A percentile compares a stretch with the other conserved stretches of the same genome.
phyloP scores from a whole-genome alignment of 2,329 filamentous ascomycete genomes.

The Bertia moriformis region DNA sequence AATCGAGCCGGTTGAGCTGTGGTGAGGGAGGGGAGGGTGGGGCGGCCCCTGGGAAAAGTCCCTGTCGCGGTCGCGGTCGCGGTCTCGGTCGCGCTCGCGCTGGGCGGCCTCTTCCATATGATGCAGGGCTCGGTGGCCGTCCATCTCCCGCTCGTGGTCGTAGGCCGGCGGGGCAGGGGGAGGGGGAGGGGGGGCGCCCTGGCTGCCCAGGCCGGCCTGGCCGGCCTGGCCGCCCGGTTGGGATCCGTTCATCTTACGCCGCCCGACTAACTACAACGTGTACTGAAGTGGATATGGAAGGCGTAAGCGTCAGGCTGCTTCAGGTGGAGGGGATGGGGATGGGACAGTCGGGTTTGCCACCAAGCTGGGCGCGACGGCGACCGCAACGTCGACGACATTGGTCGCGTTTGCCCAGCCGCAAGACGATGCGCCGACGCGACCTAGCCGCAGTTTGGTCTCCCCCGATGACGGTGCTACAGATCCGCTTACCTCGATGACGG shows the following conservation, averaged over 20 bases:
- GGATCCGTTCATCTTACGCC: not conserved
- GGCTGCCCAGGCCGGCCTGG: too few species aligned
- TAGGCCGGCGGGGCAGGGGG: not conserved
- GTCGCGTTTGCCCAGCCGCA: not conserved
- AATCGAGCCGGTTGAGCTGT: slow-evolving; percentile 76
- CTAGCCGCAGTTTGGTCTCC: not conserved
- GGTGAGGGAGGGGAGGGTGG: slow-evolving; percentile 54
- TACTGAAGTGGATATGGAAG: not conserved
- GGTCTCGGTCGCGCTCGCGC: slow-evolving; percentile 51
- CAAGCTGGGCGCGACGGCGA: not conserved
- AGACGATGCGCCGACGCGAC: not conserved
- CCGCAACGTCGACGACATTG: not conserved
- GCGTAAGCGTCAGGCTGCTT: not conserved
- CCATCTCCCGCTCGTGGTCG: not conserved
- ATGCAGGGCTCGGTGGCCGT: slow-evolving; percentile 6
- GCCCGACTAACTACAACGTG: not conserved
- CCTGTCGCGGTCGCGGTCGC: slow-evolving; percentile 45
- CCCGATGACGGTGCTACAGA: too few species aligned
- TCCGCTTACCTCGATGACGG: too few species aligned
- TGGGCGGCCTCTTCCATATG: slow-evolving; percentile 30
- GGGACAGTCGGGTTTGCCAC: not conserved
- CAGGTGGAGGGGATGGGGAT: not conserved
- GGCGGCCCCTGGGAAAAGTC: too few species aligned
- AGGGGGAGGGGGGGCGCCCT: too few species aligned
- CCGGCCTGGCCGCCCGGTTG: not conserved